phyloP scores from a whole-genome alignment of 75 land plant genomes.

The Cupressus sempervirens region DNA sequence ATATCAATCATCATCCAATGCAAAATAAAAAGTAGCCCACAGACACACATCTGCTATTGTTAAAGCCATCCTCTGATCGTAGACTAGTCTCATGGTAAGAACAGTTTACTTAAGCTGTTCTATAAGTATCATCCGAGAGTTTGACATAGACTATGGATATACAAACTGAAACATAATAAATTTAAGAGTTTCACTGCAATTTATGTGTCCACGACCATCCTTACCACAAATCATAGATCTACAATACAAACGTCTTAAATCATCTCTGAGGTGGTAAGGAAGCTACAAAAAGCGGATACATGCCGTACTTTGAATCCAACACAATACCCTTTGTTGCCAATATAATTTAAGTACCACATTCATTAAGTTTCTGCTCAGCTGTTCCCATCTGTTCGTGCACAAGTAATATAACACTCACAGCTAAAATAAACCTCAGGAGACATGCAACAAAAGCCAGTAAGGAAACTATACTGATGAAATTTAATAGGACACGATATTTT shows the following conservation, averaged over 20 bases:
- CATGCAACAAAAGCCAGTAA: too few species aligned
- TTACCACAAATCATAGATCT: not conserved
- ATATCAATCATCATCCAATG: not conserved
- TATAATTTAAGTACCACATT: not conserved
- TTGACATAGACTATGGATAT: not conserved
- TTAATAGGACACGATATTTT: too few species aligned
- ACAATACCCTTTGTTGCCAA: not conserved
- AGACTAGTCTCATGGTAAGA: not conserved
- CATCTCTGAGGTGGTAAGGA: not conserved
- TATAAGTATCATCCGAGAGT: not conserved
- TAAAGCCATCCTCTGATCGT: not conserved
- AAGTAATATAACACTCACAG: too few species aligned
- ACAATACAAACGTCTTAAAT: too few species aligned
- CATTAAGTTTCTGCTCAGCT: too few species aligned
- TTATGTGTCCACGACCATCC: not conserved
- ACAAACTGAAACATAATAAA: not conserved
- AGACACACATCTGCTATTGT: not conserved
- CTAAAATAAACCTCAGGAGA: too few species aligned
- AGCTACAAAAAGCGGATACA: not conserved
- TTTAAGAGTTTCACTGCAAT: not conserved
- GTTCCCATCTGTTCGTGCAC: too few species aligned
- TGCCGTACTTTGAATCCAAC: not conserved
- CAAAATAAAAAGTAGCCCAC: not conserved
- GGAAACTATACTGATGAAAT: too few species aligned
- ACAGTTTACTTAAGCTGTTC: not conserved